Evolutionary conservation across 495 filamentous ascomycete species (phyloP).

Genomic region (Penicillium manginii): DNA sequence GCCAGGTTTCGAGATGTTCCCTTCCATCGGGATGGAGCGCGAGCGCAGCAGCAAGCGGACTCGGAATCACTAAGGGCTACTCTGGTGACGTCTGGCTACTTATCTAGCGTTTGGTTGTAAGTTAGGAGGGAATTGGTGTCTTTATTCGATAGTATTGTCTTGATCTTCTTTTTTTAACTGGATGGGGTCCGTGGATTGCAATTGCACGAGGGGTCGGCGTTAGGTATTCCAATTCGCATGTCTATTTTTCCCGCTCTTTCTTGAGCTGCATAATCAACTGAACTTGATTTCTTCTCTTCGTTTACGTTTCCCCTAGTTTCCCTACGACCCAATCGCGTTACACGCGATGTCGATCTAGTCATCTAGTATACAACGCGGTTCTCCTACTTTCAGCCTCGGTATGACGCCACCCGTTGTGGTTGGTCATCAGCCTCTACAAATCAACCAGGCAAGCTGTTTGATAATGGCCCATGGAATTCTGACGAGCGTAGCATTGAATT

Average conservation of each 20-base stretch:
- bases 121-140: slow-evolving; percentile 5
- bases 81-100: background rate
- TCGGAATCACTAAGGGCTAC: slow-evolving; percentile 23
- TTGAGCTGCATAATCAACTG: slow-evolving; percentile 6
- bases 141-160: background rate
- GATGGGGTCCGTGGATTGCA: background rate
- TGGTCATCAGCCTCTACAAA: slow-evolving; percentile 2
- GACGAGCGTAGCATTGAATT: background rate
- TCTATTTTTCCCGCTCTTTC: background rate
- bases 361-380: background rate
- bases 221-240: background rate
- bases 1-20: slow-evolving; percentile 27
- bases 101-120: slow-evolving; percentile 1
- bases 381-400: slow-evolving; percentile 3
- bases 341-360: background rate
- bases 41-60: slow-evolving; percentile 34
- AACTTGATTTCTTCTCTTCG: background rate
- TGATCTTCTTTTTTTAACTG: background rate
- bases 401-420: slow-evolving; percentile 9
- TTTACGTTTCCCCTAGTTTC: background rate
- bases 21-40: slow-evolving; percentile 27
- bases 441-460: background rate
- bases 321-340: background rate
- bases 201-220: background rate
- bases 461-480: background rate